Base-by-base conservation (phyloP, 192 early-diverging fungal species). In the Linnemannia exigua region DNA sequence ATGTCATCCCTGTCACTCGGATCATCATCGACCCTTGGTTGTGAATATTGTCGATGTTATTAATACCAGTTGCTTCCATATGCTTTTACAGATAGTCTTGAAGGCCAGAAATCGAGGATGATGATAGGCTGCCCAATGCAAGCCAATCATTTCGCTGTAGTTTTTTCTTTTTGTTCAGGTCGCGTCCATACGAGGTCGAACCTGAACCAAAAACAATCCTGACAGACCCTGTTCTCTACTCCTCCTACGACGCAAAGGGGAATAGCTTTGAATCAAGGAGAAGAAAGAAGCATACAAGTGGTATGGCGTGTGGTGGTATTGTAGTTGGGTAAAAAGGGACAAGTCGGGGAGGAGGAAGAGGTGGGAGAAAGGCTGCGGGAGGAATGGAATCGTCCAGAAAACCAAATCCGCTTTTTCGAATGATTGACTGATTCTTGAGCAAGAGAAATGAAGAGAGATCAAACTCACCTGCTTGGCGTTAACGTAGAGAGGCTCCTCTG, bases 401-500 rank as follows among this genome's bases (percentile, higher is more conserved):
- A 9, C 20, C 19, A n/a, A n/a, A n/a, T 22, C 22, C 19, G 52
- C 58, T 25, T 63, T 2, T 0, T 22, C 31, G 28, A 20, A 1
- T 0, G 19, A 1, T 11, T 33, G 58, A 28, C 31, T 11, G 1
- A 63, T 22, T 58, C 25, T 25, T 63, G 58, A 63, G 3, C 41
- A 44, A 28, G 58, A 63, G 58, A 31, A 31, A 22, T 7, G 22
- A 3, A 33, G 12, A 33, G 28, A 28, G 44, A 61, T 67, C 54
- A 28, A 3, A 52, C 48, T 61, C 36, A 86, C 84, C 84, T 86
- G 98, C 87, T 98, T 98, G 36, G 97, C 96, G 83, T 99, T 99
- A 44, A 99, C 98, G 87, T 97, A 98, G 52, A 98, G 89, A 4
- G 97, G 97, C 33, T 97, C 95, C 63, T 96, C 95, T 70, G 72